Conservation (phyloP, 1,284 basidiomycete species). For the Coniferiporia sulphurascens region DNA sequence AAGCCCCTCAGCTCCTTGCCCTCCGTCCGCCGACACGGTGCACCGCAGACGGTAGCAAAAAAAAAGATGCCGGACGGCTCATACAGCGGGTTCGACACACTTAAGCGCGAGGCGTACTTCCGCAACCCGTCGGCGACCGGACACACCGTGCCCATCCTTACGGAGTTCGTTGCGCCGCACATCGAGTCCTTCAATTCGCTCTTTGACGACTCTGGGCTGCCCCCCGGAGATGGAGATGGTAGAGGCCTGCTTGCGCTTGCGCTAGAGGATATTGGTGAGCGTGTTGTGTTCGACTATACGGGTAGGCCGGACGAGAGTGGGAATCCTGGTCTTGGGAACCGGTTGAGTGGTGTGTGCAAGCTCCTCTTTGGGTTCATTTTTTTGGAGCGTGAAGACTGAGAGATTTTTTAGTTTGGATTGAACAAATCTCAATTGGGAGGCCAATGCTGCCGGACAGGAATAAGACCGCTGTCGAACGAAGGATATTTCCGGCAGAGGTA, state of each 20-base stretch:
- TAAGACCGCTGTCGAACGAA: conserved; percentile 60
- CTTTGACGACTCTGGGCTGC: conserved; percentile 80
- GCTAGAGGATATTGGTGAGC: conserved; percentile 81
- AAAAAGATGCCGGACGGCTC: conserved; percentile 19
- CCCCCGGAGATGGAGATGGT: conserved; percentile 68
- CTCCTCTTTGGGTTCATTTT: background rate
- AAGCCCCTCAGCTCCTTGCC: too few species aligned
- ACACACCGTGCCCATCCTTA: conserved; percentile 77
- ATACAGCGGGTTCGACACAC: conserved; percentile 64
- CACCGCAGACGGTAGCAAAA: background rate
- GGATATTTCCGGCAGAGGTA: conserved; percentile 89
- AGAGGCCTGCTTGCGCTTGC: conserved; percentile 79
- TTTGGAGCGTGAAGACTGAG: background rate
- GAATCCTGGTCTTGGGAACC: conserved; percentile 68
- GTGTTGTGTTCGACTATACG: conserved; percentile 90
- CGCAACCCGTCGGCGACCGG: conserved; percentile 69
- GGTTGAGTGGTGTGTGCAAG: conserved; percentile 68
- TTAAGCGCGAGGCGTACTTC: conserved; percentile 81
- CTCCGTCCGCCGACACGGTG: too few species aligned
- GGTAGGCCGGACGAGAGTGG: conserved; percentile 49
- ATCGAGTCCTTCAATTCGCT: conserved; percentile 96
- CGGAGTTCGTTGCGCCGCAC: conserved; percentile 92
- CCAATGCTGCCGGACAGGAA: conserved; percentile 89
- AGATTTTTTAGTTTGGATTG: conserved; percentile 75
- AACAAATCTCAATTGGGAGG: conserved; percentile 77